These are phyloP conservation scores for Cinnamomum chago DNA, from an alignment of 164 flowering plant genomes.

Conservation along the genomic window DNA sequence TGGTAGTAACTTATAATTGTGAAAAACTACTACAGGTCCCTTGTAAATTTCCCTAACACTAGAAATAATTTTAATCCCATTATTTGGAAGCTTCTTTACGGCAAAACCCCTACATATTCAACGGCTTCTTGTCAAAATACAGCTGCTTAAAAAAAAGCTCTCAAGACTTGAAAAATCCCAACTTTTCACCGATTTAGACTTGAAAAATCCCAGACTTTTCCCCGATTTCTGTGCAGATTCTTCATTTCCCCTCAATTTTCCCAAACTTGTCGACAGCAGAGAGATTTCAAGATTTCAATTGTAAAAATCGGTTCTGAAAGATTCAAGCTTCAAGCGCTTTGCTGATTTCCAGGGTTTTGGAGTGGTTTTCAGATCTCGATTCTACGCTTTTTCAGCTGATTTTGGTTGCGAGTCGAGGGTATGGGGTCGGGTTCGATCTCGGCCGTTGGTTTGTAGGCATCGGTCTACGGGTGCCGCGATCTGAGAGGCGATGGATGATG, in stretches of 20 bases:
- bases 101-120: background rate
- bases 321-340: background rate
- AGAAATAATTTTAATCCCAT: background rate
- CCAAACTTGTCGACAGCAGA: no score
- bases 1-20: background rate
- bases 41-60: no score
- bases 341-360: background rate
- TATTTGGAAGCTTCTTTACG: conserved; percentile 2
- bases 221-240: no score
- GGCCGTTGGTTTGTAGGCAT: no score
- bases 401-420: background rate
- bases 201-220: no score
- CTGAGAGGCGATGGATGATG: conserved; percentile 27
- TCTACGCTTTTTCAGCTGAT: background rate
- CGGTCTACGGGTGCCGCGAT: no score
- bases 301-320: background rate
- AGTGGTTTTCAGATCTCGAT: background rate
- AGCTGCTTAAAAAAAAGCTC: background rate
- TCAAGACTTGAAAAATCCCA: no score
- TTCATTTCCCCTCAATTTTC: no score
- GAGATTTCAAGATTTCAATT: background rate
- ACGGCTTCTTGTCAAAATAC: background rate
- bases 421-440: background rate
- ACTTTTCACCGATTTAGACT: no score
- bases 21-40: background rate